Evolutionary conservation across 2,329 filamentous ascomycete genomes (phyloP).

Genomic region (Hypoxylon sp.): DNA sequence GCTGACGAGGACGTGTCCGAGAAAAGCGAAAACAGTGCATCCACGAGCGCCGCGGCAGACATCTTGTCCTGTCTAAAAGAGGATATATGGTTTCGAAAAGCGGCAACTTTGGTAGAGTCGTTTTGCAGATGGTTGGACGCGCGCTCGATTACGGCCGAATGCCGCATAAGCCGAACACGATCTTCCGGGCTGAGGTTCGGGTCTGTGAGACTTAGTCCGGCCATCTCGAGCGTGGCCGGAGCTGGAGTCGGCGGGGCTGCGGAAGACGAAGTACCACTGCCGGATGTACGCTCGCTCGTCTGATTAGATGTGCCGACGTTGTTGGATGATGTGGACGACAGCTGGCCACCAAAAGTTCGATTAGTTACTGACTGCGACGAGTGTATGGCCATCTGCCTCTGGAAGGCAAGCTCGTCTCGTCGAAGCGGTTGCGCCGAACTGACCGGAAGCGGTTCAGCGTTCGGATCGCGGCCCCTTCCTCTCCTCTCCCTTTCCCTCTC

Average conservation of each 20-base stretch:
- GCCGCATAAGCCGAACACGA: constrained; percentile 79
- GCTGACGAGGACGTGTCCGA: constrained; percentile 78
- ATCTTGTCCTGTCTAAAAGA: constrained; percentile 75
- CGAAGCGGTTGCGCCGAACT: constrained; percentile 82
- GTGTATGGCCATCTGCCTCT: constrained; percentile 90
- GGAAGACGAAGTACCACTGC: constrained; percentile 35
- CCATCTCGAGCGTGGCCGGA: constrained; percentile 51
- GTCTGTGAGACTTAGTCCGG: constrained; percentile 60
- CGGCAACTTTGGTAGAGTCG: constrained; percentile 74
- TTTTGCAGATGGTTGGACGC: constrained; percentile 82
- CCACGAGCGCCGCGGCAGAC: constrained; percentile 78
- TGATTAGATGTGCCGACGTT: constrained; percentile 52
- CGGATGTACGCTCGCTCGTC: constrained; percentile 26
- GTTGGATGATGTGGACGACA: constrained; percentile 57
- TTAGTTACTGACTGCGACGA: constrained; percentile 81
- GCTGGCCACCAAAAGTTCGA: constrained; percentile 84
- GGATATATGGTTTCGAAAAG: constrained; percentile 83
- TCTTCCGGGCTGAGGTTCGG: constrained; percentile 74
- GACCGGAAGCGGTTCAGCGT: constrained; percentile 78
- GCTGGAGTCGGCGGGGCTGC: constrained; percentile 37
- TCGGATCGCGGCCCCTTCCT: constrained; percentile 77
- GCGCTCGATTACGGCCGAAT: constrained; percentile 85
- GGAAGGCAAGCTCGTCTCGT: constrained; percentile 88
- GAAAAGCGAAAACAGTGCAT: constrained; percentile 87
- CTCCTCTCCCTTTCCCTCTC: constrained; percentile 34